Evolutionary conservation across 129 eudicot species (phyloP).

Genomic region (Saposhnikovia divaricata): DNA sequence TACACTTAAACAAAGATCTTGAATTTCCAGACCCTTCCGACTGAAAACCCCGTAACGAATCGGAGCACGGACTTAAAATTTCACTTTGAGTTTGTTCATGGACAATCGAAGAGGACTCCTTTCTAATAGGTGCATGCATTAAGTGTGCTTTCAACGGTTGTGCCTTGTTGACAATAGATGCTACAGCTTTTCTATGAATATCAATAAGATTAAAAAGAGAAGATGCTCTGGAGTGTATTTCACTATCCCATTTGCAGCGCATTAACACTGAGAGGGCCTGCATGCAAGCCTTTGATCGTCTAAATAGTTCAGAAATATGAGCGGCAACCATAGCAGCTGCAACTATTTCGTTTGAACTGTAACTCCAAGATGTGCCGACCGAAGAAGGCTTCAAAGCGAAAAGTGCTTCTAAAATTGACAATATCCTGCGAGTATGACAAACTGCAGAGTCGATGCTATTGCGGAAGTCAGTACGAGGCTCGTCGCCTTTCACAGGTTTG

Average conservation of each 20-base stretch:
- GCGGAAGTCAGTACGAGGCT: slow-evolving; percentile 33
- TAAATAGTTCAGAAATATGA: slow-evolving; percentile 81
- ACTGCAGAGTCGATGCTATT: slow-evolving; percentile 67
- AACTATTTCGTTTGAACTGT: slow-evolving; percentile 91
- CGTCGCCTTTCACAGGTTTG: slow-evolving; percentile 39
- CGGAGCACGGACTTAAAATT: slow-evolving; percentile 29
- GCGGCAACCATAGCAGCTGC: slow-evolving; percentile 99
- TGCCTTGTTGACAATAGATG: slow-evolving; percentile 91
- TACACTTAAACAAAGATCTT: slow-evolving; percentile 24
- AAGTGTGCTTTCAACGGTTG: slow-evolving; percentile 85
- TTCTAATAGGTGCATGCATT: slow-evolving; percentile 46
- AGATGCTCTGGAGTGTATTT: slow-evolving; percentile 75
- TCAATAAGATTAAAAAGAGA: slow-evolving; percentile 76
- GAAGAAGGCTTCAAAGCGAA: slow-evolving; percentile 91
- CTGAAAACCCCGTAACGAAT: slow-evolving; percentile 26
- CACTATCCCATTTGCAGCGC: slow-evolving; percentile 85
- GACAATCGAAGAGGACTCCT: slow-evolving; percentile 29
- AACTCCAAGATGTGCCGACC: slow-evolving; percentile 90
- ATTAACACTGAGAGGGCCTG: slow-evolving; percentile 61
- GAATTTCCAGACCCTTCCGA: slow-evolving; percentile 27
- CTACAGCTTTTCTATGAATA: slow-evolving; percentile 83
- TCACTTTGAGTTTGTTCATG: slow-evolving; percentile 42
- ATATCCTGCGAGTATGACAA: slow-evolving; percentile 62
- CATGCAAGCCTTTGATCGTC: slow-evolving; percentile 88
- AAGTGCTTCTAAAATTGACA: slow-evolving; percentile 75